Conservation (phyloP, 352 stramenopile genomes). For the Pythium myriotylum region DNA sequence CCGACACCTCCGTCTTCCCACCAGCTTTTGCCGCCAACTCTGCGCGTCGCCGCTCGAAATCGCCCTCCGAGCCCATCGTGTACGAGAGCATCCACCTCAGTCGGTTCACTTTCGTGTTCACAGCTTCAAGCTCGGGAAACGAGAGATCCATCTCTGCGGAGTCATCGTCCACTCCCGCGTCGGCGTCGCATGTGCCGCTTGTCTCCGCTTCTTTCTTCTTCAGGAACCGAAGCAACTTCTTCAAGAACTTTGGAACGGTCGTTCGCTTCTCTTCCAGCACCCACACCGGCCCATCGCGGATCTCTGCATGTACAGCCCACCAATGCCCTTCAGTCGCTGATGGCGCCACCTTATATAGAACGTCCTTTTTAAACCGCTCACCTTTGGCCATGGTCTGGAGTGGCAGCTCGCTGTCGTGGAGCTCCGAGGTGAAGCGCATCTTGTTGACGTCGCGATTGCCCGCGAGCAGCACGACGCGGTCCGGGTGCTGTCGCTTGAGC, state of each 20-base stretch:
- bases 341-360: too few relatives aligned
- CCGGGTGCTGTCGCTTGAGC: conserved; percentile 86
- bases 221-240: conserved; percentile 31
- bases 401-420: conserved; percentile 75
- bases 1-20: conserved; percentile 33
- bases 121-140: conserved; percentile 26
- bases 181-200: background rate
- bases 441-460: conserved; percentile 96
- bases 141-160: background rate
- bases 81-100: conserved; percentile 91
- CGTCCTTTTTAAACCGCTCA: too few relatives aligned
- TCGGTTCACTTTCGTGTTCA: conserved; percentile 81
- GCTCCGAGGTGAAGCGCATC: conserved; percentile 88
- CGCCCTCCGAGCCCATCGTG: conserved; percentile 89
- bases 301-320: conserved; percentile 40
- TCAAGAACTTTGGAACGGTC: conserved; percentile 55
- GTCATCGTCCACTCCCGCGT: background rate
- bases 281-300: conserved; percentile 69
- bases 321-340: background rate
- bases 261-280: conserved; percentile 57
- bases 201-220: conserved; percentile 21
- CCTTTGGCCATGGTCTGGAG: conserved; percentile 60
- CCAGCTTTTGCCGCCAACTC: conserved; percentile 54
- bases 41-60: conserved; percentile 86
- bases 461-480: conserved; percentile 91